Conservation (phyloP, 75 land plant species). For the Isoetes taiwanensis region DNA sequence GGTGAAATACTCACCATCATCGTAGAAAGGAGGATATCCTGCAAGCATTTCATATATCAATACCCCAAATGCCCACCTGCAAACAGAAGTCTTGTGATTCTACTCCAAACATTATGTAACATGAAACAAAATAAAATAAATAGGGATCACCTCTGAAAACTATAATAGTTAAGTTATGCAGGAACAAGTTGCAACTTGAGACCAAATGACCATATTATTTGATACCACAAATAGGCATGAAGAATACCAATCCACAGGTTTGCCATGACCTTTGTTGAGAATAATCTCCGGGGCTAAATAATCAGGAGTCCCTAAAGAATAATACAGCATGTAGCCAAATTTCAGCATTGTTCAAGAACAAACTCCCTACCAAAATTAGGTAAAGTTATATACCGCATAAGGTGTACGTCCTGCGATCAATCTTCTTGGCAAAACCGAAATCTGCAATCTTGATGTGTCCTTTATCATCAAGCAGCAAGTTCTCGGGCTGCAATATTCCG, state of each 20-base stretch:
- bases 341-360: background rate
- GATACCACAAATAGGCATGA: no score
- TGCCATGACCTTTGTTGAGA: slow-evolving; percentile 32
- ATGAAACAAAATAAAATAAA: background rate
- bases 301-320: slow-evolving; percentile 27
- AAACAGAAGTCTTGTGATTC: background rate
- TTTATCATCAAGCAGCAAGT: slow-evolving; percentile 32
- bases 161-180: no score
- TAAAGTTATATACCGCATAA: slow-evolving; percentile 21
- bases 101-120: background rate
- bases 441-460: slow-evolving; percentile 32
- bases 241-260: slow-evolving; percentile 36
- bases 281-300: slow-evolving; percentile 31
- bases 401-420: slow-evolving; percentile 30
- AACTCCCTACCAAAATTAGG: background rate
- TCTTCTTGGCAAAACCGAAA: slow-evolving; percentile 34
- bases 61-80: slow-evolving; percentile 41
- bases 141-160: background rate
- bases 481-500: slow-evolving; percentile 23
- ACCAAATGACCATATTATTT: no score
- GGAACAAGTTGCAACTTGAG: no score
- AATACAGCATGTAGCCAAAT: background rate
- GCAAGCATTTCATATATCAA: slow-evolving; percentile 37
- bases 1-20: slow-evolving; percentile 23
- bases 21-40: slow-evolving; percentile 35